Conservation (phyloP, 805 yeast species). For the Ogataea nakhonphanomensis region DNA sequence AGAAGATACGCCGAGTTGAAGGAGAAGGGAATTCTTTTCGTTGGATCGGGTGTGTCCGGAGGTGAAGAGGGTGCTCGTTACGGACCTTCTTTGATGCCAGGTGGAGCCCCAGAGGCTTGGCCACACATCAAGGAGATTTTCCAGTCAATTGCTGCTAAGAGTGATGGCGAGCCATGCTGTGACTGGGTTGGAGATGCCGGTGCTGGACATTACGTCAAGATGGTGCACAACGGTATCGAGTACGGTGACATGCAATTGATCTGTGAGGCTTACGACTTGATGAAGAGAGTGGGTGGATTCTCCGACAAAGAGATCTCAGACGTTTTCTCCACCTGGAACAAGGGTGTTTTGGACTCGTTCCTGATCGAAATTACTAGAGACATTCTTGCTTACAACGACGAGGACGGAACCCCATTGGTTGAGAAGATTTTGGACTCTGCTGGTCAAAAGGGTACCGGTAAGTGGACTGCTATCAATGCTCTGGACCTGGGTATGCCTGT, state of each 20-base stretch:
- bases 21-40: conserved; percentile 83
- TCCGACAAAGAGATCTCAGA: conserved; percentile 89
- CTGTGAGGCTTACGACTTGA: conserved; percentile 94
- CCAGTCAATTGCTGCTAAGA: conserved; percentile 93
- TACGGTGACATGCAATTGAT: conserved; percentile 99
- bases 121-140: conserved; percentile 95
- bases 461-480: conserved; percentile 99
- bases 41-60: conserved; percentile 99
- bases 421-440: conserved; percentile 97
- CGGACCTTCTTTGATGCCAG: conserved; percentile 99
- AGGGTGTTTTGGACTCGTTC: conserved; percentile 96
- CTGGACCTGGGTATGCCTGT: conserved; percentile 98
- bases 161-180: conserved; percentile 99
- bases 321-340: conserved; percentile 91
- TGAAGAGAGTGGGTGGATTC: conserved; percentile 92
- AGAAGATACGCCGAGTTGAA: conserved; percentile 91
- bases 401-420: conserved; percentile 87
- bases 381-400: conserved; percentile 83
- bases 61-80: conserved; percentile 99
- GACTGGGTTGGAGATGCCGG: conserved; percentile 99
- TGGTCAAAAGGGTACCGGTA: conserved; percentile 99
- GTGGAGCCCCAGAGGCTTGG: conserved; percentile 98
- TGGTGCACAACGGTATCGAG: conserved; percentile 99
- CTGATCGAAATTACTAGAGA: conserved; percentile 95
- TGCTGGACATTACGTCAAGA: conserved; percentile 97